Evolutionary conservation across 164 flowering plant genomes (phyloP).

Genomic region (Umbellularia californica): DNA sequence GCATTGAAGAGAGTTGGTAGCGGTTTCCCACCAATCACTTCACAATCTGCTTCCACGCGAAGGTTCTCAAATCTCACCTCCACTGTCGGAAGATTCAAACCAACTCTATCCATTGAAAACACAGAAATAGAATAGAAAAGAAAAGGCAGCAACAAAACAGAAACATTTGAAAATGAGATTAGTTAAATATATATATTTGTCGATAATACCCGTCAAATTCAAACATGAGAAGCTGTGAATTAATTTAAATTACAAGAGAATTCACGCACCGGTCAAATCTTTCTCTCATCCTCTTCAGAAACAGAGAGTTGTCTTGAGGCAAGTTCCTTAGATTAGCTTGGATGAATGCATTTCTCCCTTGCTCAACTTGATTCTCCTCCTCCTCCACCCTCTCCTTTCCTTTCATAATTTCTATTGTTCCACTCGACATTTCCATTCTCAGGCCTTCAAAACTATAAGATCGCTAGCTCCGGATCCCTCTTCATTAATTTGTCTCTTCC

Average conservation of each 20-base stretch:
- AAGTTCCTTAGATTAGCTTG: neutral
- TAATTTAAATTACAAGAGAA: neutral
- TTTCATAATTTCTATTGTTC: neutral
- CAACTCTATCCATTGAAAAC: slow-evolving; percentile 39
- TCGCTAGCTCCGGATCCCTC: neutral
- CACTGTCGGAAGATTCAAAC: slow-evolving; percentile 51
- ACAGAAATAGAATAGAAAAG: no score
- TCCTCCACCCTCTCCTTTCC: neutral
- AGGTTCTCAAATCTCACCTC: slow-evolving; percentile 60
- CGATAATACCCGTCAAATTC: no score
- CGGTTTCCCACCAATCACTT: slow-evolving; percentile 63
- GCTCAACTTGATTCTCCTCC: neutral
- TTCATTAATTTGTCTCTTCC: neutral
- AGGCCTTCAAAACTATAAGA: neutral
- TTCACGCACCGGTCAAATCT: slow-evolving; percentile 2
- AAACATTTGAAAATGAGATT: no score
- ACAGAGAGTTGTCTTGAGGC: slow-evolving; percentile 1
- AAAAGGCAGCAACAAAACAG: no score
- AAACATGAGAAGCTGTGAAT: neutral
- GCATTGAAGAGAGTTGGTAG: slow-evolving; percentile 73
- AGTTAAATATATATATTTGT: neutral
- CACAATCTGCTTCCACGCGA: slow-evolving; percentile 51
- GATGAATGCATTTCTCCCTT: neutral
- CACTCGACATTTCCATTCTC: neutral
- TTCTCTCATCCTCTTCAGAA: slow-evolving; percentile 2